Percentiles rank a stretch among this genome's conserved stretches.
phyloP scores from a whole-genome alignment of 2,329 filamentous ascomycete species.

The Arthrobotrys sphaeroides region DNA sequence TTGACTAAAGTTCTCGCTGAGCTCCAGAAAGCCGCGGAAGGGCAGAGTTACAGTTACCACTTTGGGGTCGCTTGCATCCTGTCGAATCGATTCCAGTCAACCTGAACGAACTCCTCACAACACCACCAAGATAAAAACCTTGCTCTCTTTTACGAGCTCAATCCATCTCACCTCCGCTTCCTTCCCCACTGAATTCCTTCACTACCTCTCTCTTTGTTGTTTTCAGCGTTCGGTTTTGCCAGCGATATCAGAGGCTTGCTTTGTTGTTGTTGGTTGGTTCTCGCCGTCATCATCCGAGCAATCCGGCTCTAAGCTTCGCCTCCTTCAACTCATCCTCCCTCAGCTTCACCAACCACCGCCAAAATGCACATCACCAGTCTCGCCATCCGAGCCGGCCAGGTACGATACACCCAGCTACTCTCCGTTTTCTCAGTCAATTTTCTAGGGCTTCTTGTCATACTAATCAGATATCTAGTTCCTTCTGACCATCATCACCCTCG shows the following conservation, averaged over 20 bases:
- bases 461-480: conserved; percentile 41
- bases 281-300: conserved; percentile 14
- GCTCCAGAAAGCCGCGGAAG: conserved; percentile 43
- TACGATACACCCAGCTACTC: too few relatives aligned
- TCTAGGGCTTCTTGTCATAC: background rate
- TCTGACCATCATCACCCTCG: conserved; percentile 55
- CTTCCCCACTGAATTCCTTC: background rate
- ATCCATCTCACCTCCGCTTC: conserved; percentile 28
- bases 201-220: background rate
- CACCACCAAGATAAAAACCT: background rate
- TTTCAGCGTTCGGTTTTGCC: background rate
- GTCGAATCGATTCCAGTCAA: background rate
- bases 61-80: background rate
- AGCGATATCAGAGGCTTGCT: background rate
- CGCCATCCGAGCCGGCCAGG: conserved; percentile 36
- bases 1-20: background rate
- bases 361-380: conserved; percentile 18
- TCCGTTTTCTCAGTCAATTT: background rate
- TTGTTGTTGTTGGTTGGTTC: background rate
- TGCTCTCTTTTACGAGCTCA: conserved; percentile 21
- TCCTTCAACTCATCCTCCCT: background rate
- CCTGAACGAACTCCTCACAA: conserved; percentile 14
- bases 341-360: background rate
- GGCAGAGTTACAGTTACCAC: conserved; percentile 18
- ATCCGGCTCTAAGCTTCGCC: background rate